phyloP scores from a whole-genome alignment of 2,329 filamentous ascomycete genomes.

The Colletotrichum siamense region DNA sequence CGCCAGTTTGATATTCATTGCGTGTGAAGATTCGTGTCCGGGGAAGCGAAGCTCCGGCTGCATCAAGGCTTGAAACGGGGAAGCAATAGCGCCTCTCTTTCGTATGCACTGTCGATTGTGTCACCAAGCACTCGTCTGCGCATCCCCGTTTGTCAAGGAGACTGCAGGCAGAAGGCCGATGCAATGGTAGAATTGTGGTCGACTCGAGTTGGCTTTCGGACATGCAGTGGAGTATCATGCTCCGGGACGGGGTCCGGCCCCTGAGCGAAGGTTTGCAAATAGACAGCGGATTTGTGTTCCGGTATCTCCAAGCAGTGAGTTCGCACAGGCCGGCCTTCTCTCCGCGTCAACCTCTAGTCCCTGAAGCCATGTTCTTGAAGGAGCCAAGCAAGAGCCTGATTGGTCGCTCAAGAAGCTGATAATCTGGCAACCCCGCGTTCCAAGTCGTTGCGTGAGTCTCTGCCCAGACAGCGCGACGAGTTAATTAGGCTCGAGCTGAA shows the following conservation, averaged over 20 bases:
- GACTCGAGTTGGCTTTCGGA: neutral
- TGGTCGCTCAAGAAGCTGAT: neutral
- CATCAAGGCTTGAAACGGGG: neutral
- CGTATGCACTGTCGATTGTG: neutral
- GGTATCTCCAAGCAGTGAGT: neutral
- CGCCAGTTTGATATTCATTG: constrained; percentile 30
- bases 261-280: neutral
- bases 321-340: neutral
- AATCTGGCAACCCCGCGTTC: neutral
- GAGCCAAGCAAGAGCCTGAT: constrained; percentile 2
- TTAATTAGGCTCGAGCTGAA: neutral
- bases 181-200: neutral
- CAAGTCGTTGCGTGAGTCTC: neutral
- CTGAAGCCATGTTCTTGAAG: neutral
- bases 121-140: neutral
- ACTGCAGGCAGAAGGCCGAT: neutral
- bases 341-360: neutral
- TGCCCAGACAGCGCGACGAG: neutral
- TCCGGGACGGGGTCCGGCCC: neutral
- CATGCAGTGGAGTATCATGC: neutral
- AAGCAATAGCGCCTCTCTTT: neutral
- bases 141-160: neutral
- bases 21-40: neutral
- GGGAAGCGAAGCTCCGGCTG: neutral
- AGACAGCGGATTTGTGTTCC: neutral